A percentile compares a stretch with the other conserved stretches of the same genome.
phyloP scores from a whole-genome alignment of 805 yeast genomes.

The Ogataea dorogensis region DNA sequence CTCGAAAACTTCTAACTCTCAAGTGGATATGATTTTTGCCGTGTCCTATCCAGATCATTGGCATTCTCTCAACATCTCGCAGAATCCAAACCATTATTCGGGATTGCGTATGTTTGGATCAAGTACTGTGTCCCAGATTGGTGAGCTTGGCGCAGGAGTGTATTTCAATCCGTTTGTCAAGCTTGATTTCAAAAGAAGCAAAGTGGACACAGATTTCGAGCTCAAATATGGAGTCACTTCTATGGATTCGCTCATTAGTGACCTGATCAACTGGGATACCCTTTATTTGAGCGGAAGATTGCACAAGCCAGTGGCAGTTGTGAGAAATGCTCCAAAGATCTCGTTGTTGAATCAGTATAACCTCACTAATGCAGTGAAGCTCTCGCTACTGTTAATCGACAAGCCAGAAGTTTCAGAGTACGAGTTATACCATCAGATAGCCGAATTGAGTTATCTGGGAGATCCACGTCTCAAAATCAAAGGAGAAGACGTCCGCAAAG shows the following conservation, averaged over 20 bases:
- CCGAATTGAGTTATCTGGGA: conserved; percentile 82
- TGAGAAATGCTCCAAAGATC: conserved; percentile 62
- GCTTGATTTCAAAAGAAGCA: conserved; percentile 37
- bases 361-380: conserved; percentile 70
- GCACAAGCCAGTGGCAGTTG: conserved; percentile 86
- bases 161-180: conserved; percentile 90
- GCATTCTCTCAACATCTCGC: conserved; percentile 70
- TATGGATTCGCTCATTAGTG: conserved; percentile 55
- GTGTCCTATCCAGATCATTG: conserved; percentile 74
- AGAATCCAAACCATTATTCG: conserved; percentile 77
- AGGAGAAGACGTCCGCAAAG: conserved; percentile 91
- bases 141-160: conserved; percentile 80
- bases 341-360: conserved; percentile 72
- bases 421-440: conserved; percentile 71
- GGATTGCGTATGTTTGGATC: conserved; percentile 60
- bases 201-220: conserved; percentile 35
- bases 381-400: conserved; percentile 57
- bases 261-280: conserved; percentile 80
- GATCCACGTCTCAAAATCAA: conserved; percentile 82
- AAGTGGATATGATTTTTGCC: conserved; percentile 81
- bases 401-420: conserved; percentile 33
- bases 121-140: conserved; percentile 53
- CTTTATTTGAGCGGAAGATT: conserved; percentile 89
- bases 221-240: conserved; percentile 89
- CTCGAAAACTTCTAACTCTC: conserved; percentile 47